Evolutionary conservation across 805 yeast genomes (phyloP), one percentile per base, ranked within the genome.

Genomic region (Pichia heedii): DNA sequence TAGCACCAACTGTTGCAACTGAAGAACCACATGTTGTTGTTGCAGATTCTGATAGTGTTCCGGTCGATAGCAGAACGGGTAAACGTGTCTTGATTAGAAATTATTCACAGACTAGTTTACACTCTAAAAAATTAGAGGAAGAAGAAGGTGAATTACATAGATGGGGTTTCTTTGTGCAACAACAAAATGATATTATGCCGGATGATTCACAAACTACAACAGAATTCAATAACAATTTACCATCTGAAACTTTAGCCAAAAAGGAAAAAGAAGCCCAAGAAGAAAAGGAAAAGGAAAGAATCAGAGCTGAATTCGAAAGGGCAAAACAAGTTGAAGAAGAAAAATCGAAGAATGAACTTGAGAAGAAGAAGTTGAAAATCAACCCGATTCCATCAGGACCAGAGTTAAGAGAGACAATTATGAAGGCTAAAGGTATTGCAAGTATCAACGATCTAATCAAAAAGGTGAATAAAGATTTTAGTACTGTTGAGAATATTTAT

Each of bases 111-210:
- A 79, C 84, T 1, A 73, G 84, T 10, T 53, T 74, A 11, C 78
- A 83, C 54, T 86, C 88, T 15, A 81, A 77, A 59, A 76, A 74
- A 50, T 86, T 84, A 60, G 96, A 87, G 57, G 80, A 79, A 48
- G 97, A 88, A 58, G 97, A 88, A 67, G 97, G 96, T 54, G 95
- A 84, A 56, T 73, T 87, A 50, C 96, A 85, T 61, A 79, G 83
- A 63, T 79, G 87, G 79, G 95, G 95, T 18, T 77, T 79, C 55
- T 84, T 77, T 54, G 79, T 86, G 50, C 84, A 80, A 57, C 85
- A 78, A 55, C 76, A 81, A 47, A 57, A 60, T 41, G 54, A 59
- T 22, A 46, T 58, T 4, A 50, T 61, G 52, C 61, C 65, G 5
- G 48, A 48, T 36, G 57, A 53, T 37, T 41, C 49, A 26, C 49